These are phyloP conservation scores for Leptographium flavum DNA, from an alignment of 2,329 filamentous ascomycete genomes.

Conservation along the genomic window DNA sequence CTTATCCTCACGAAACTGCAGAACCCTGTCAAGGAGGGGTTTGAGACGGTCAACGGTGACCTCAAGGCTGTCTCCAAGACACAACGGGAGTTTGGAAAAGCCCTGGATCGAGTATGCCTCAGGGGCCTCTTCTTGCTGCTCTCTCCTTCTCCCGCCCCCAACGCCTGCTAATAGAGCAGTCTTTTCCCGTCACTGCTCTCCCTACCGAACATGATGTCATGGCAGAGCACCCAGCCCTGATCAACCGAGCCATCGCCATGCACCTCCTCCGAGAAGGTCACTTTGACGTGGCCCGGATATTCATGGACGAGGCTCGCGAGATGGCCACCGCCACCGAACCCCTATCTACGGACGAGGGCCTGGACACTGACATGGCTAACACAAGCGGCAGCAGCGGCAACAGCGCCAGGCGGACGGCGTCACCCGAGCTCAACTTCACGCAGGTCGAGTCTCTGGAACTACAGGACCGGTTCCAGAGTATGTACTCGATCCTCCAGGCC, in stretches of 20 bases:
- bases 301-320: conserved; percentile 53
- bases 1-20: conserved; percentile 73
- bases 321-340: conserved; percentile 10
- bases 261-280: conserved; percentile 89
- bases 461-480: conserved; percentile 69
- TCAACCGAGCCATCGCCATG: conserved; percentile 92
- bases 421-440: conserved; percentile 18
- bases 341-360: conserved; percentile 16
- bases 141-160: not conserved
- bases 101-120: conserved; percentile 74
- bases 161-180: conserved; percentile 10
- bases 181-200: conserved; percentile 40
- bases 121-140: conserved; percentile 6
- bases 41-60: conserved; percentile 68
- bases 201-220: conserved; percentile 72
- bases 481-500: conserved; percentile 79
- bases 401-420: conserved; percentile 16
- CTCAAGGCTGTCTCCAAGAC: conserved; percentile 72
- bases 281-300: conserved; percentile 75
- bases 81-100: conserved; percentile 72
- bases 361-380: conserved; percentile 12
- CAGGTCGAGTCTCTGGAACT: conserved; percentile 51
- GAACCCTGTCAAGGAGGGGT: conserved; percentile 65
- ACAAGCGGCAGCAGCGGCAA: conserved; percentile 17
- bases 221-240: conserved; percentile 57